These are phyloP conservation scores for Lecanosticta acicola DNA, from an alignment of 2,329 filamentous ascomycete species.

Conservation along the genomic window DNA sequence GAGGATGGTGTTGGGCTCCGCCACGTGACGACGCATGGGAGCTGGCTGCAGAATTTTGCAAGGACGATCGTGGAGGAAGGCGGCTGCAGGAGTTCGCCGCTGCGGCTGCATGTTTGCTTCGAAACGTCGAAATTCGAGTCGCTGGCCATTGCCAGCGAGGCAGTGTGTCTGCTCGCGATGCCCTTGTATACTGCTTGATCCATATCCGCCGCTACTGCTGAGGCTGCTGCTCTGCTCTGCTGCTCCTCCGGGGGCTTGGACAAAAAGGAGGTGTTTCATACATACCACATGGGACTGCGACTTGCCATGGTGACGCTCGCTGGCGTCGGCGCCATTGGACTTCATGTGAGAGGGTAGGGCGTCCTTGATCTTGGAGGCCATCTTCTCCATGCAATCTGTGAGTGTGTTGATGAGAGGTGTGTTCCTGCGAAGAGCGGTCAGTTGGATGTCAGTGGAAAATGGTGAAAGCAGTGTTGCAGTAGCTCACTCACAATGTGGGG, in stretches of 20 bases:
- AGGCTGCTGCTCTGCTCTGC: conserved; percentile 5
- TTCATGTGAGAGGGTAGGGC: conserved; percentile 82
- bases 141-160: no score
- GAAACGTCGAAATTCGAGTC: no score
- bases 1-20: no score
- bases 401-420: conserved; percentile 6
- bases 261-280: conserved; percentile 25
- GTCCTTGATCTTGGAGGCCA: conserved; percentile 57
- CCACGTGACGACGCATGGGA: no score
- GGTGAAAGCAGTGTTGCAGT: neutral
- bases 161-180: neutral
- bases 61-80: no score
- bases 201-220: neutral
- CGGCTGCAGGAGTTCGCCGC: no score
- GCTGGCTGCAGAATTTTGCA: no score
- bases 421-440: conserved; percentile 9
- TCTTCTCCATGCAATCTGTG: conserved; percentile 16
- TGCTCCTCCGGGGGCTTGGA: no score
- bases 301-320: conserved; percentile 71
- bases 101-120: no score
- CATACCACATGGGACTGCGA: conserved; percentile 80
- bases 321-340: conserved; percentile 42
- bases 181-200: neutral
- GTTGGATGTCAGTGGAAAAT: conserved; percentile 8
- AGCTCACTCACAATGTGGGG: neutral